These are phyloP conservation scores for Mycena leptocephala DNA, from an alignment of 768 basidiomycete genomes.

Conservation along the genomic window DNA sequence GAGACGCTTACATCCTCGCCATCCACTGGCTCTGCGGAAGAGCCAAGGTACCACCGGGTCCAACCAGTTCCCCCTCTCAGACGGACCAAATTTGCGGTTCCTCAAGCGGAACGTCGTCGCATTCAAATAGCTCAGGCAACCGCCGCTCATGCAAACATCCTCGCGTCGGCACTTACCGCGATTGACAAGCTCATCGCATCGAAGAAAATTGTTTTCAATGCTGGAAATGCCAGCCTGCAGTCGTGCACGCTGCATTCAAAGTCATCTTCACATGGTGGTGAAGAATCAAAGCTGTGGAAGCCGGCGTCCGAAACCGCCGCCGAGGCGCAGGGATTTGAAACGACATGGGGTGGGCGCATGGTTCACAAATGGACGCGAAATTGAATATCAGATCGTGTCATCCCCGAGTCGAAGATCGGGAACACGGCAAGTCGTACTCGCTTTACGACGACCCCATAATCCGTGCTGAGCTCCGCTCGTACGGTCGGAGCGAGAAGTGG, in stretches of 20 bases:
- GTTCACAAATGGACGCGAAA: constrained; percentile 43
- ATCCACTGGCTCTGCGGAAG: not conserved
- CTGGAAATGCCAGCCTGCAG: constrained; percentile 48
- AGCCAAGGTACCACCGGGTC: not conserved
- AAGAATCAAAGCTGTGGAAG: constrained; percentile 40
- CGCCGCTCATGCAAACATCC: not conserved
- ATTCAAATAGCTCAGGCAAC: not conserved
- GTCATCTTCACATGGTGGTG: constrained; percentile 48
- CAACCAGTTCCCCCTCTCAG: constrained; percentile 39
- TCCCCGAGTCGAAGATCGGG: constrained; percentile 50
- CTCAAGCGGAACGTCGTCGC: constrained; percentile 10
- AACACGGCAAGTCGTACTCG: too few species aligned
- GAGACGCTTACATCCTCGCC: not conserved
- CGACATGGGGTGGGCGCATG: constrained; percentile 46
- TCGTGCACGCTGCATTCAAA: constrained; percentile 46
- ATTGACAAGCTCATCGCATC: constrained; percentile 45
- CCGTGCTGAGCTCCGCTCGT: constrained; percentile 46
- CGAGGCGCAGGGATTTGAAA: constrained; percentile 49
- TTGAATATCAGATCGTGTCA: constrained; percentile 41
- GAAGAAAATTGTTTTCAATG: too few species aligned
- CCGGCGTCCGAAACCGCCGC: constrained; percentile 47
- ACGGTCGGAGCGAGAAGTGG: constrained; percentile 54
- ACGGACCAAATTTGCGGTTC: constrained; percentile 39
- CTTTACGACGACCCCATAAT: constrained; percentile 47
- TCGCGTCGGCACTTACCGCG: constrained; percentile 35